Conservation (phyloP, 1,284 basidiomycete genomes). For the Cyathus olla region DNA sequence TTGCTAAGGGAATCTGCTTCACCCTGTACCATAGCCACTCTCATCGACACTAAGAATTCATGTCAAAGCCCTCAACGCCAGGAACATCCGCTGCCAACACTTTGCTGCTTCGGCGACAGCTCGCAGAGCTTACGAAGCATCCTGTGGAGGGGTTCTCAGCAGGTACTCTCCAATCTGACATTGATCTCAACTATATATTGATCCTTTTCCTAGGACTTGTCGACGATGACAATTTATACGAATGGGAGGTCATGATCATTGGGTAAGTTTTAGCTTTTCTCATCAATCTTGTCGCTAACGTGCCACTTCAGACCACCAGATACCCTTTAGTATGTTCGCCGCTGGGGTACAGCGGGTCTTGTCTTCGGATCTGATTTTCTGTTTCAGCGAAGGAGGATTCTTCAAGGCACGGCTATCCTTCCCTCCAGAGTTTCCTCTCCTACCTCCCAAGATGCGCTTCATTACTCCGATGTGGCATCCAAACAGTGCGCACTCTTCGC, state of each 20-base stretch:
- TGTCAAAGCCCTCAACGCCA: constrained; percentile 61
- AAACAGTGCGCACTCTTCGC: constrained; percentile 79
- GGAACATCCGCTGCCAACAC: constrained; percentile 62
- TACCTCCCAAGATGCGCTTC: constrained; percentile 97
- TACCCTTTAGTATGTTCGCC: constrained; percentile 81
- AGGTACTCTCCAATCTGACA: constrained; percentile 57
- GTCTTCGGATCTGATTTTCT: constrained; percentile 3
- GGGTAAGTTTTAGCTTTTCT: constrained; percentile 67
- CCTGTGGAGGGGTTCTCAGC: constrained; percentile 96
- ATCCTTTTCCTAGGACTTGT: constrained; percentile 77
- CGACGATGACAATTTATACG: constrained; percentile 91
- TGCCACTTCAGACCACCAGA: constrained; percentile 78
- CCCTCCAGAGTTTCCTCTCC: constrained; percentile 90
- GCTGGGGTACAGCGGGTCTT: not conserved
- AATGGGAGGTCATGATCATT: constrained; percentile 95
- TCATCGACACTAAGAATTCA: constrained; percentile 35
- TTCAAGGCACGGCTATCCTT: constrained; percentile 91
- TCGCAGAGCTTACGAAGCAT: constrained; percentile 87
- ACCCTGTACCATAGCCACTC: constrained; percentile 5
- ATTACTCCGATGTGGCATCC: constrained; percentile 99
- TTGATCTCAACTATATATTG: constrained; percentile 23
- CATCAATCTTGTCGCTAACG: not conserved
- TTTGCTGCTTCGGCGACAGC: constrained; percentile 84
- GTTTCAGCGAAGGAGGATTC: constrained; percentile 88
- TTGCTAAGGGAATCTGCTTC: not conserved